Evolutionary conservation across 2,329 filamentous ascomycete genomes (phyloP).

Genomic region (Diaporthe citri): DNA sequence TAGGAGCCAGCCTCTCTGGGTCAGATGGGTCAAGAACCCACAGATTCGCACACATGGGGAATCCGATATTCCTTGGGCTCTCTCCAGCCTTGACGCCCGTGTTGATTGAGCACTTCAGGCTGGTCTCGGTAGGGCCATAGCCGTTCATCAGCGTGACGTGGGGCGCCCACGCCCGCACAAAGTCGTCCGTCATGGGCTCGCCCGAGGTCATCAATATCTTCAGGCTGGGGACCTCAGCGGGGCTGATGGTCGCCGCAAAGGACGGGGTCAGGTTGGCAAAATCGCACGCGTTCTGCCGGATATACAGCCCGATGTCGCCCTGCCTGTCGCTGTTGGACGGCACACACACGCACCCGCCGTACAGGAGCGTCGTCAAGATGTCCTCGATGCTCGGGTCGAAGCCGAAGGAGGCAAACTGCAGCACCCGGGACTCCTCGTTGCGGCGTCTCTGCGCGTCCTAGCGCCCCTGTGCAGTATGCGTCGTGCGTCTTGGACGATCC

Average conservation of each 20-base stretch:
- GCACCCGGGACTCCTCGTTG: conserved; percentile 33
- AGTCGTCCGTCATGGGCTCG: not conserved
- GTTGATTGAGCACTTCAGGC: not conserved
- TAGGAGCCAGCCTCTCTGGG: not conserved
- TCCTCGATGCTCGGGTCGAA: conserved; percentile 41
- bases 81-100: not conserved
- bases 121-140: not conserved
- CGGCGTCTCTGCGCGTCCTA: conserved; percentile 41
- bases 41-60: not conserved
- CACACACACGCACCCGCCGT: conserved; percentile 50
- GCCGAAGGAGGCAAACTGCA: conserved; percentile 50
- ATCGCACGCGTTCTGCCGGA: not conserved
- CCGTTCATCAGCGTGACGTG: not conserved
- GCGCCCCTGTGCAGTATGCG: conserved; percentile 42
- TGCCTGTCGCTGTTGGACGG: conserved; percentile 49
- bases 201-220: not conserved
- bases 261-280: not conserved
- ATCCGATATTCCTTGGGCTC: not conserved
- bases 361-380: conserved; percentile 43
- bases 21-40: not conserved
- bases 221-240: not conserved
- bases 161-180: not conserved
- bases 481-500: conserved; percentile 25
- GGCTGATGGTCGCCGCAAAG: not conserved
- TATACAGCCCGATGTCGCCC: not conserved